Evolutionary conservation across 108 stramenopile species (phyloP), one percentile per base, ranked within the genome.

Genomic region (Pseudonitzschia multiseries): DNA sequence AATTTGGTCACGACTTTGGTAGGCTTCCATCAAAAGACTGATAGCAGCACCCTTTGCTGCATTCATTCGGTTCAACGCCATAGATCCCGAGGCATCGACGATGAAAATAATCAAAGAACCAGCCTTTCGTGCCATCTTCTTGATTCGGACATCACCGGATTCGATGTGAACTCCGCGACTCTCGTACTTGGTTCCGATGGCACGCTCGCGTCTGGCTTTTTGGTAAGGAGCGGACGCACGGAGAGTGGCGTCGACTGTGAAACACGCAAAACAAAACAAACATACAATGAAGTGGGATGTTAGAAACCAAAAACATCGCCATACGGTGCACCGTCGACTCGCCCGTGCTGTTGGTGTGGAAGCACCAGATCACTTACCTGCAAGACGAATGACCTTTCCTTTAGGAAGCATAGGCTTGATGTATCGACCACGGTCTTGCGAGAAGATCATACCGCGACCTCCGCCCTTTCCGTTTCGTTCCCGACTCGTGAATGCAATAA

Each of bases 41-140:
- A 97, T 91, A 48, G 96, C 96, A 17, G 97, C 97, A 60, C 97
- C 97, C 93, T 98, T 98, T 28, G 96, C 97, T 32, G 96, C 96
- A 80, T 98, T 96, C 97, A 98, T 98, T 59, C 97, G 84, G 86
- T 98, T 98, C 65, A 98, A 79, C 13, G 97, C 97, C 97, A 98
- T 98, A 56, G 93, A 94, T 31, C 97, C 97, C 26, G 95, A 96
- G 18, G 97, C 96, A 79, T 98, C 97, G 15, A 95, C 94, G 31
- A 95, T 86, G 75, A 98, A 98, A 74, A 98, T 97, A 67, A 98
- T 95, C 26, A 98, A 86, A 5, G 96, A 95, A 18, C 97, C 97
- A 57, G 97, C 96, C 82, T 98, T 98, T 56, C 96, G 84, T 10
- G 96, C 93, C 97, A 98, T 98, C 78, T 91, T 92, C 81, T 98